Conservation (phyloP, 1,284 basidiomycete species). For the Grifola frondosa region DNA sequence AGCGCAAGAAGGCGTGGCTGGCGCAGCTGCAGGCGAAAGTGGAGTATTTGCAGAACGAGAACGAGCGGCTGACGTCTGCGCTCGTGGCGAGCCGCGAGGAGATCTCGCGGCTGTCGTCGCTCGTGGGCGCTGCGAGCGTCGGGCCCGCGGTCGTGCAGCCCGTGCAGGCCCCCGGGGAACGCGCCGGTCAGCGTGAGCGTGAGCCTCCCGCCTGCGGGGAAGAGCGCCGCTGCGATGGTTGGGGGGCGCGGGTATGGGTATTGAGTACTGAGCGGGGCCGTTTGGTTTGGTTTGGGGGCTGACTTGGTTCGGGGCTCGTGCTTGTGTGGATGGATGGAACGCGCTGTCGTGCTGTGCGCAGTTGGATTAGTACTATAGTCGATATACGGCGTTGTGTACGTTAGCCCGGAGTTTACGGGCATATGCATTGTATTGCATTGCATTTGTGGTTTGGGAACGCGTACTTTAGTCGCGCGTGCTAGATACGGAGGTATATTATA, state of each 20-base stretch:
- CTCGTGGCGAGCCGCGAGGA: conserved; percentile 79
- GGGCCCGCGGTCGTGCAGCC: conserved; percentile 26
- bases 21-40: conserved; percentile 90
- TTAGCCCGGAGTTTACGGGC: too few relatives aligned
- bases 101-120: conserved; percentile 71
- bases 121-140: conserved; percentile 65
- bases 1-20: conserved; percentile 98
- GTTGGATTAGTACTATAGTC: too few relatives aligned
- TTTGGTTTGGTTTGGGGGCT: too few relatives aligned
- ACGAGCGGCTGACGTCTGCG: conserved; percentile 83
- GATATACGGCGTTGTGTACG: too few relatives aligned
- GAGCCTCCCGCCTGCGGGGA: conserved; percentile 33
- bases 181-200: conserved; percentile 48
- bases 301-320: too few relatives aligned
- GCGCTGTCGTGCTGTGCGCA: too few relatives aligned
- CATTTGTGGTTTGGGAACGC: too few relatives aligned
- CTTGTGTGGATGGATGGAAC: too few relatives aligned
- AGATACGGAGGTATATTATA: too few relatives aligned
- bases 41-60: conserved; percentile 87
- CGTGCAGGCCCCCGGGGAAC: conserved; percentile 21
- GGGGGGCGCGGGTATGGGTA: conserved; percentile 28
- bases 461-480: too few relatives aligned
- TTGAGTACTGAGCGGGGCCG: conserved; percentile 9
- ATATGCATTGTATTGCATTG: too few relatives aligned
- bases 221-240: conserved; percentile 28